Conservation (phyloP, 257 asterid species). For the Solanum chiquidenum region DNA sequence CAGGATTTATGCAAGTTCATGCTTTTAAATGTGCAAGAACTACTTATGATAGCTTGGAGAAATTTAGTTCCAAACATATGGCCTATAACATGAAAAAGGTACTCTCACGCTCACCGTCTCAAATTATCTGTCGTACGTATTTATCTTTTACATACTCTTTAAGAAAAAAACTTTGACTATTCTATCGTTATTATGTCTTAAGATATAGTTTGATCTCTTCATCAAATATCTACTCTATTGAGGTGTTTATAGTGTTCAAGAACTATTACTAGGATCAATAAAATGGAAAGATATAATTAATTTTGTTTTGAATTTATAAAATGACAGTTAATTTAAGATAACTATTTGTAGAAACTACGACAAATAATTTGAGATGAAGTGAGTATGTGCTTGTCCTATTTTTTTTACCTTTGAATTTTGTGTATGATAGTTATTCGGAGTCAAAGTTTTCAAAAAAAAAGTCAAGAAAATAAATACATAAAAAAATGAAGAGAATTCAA, state of each 20-base stretch:
- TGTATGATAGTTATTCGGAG: neutral
- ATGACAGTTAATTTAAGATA: too few relatives aligned
- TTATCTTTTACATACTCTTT: neutral
- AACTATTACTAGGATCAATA: too few relatives aligned
- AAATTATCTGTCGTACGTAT: neutral
- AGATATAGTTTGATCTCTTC: neutral
- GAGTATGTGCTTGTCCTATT: neutral
- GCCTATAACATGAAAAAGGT: conserved; percentile 64
- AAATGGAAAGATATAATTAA: neutral
- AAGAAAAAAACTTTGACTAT: neutral
- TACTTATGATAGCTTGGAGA: conserved; percentile 45
- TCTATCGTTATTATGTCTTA: too few relatives aligned
- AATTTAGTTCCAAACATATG: conserved; percentile 53
- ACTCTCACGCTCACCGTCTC: neutral
- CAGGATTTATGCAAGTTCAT: conserved; percentile 65
- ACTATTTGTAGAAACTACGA: too few relatives aligned
- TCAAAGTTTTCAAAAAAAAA: neutral
- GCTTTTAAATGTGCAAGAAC: conserved; percentile 57
- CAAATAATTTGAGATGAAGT: neutral
- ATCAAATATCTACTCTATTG: too few relatives aligned
- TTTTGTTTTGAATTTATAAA: too few relatives aligned
- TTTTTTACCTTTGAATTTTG: neutral
- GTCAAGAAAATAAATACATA: neutral
- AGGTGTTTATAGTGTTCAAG: too few relatives aligned
- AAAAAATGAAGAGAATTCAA: neutral